A percentile compares a stretch with the other conserved stretches of the same genome.
Conservation (phyloP, 2,329 filamentous ascomycete species). For the Botrytis sinoallii region DNA sequence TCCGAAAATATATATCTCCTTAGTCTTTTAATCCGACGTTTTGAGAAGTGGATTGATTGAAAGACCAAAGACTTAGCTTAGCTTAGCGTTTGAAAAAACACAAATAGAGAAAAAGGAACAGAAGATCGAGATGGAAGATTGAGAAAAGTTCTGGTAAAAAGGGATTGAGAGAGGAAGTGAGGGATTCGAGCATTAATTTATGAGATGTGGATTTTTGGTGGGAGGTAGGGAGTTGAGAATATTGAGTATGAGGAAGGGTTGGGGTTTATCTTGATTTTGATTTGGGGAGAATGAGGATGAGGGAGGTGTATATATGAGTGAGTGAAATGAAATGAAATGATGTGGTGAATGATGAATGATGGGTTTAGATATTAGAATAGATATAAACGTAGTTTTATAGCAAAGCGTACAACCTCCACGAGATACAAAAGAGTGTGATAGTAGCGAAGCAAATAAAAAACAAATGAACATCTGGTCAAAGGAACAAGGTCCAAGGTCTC, state of each 20-base stretch:
- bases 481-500: neutral
- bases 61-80: too few species aligned
- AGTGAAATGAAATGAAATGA: too few species aligned
- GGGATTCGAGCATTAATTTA: neutral
- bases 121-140: neutral
- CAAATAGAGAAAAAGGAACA: neutral
- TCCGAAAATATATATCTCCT: too few species aligned
- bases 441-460: neutral
- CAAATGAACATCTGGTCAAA: neutral
- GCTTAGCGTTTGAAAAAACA: neutral
- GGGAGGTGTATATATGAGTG: neutral
- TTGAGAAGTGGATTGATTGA: too few species aligned
- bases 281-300: too few species aligned
- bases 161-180: neutral
- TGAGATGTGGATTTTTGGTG: too few species aligned
- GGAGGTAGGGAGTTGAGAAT: neutral
- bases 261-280: neutral
- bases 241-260: accelerated
- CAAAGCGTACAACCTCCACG: too few species aligned
- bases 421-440: too few species aligned
- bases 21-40: too few species aligned
- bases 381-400: too few species aligned
- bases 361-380: neutral
- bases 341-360: too few species aligned
- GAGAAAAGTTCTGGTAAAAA: neutral